Evolutionary conservation across 2,329 filamentous ascomycete genomes (phyloP).

Genomic region (Anisogramma anomala): DNA sequence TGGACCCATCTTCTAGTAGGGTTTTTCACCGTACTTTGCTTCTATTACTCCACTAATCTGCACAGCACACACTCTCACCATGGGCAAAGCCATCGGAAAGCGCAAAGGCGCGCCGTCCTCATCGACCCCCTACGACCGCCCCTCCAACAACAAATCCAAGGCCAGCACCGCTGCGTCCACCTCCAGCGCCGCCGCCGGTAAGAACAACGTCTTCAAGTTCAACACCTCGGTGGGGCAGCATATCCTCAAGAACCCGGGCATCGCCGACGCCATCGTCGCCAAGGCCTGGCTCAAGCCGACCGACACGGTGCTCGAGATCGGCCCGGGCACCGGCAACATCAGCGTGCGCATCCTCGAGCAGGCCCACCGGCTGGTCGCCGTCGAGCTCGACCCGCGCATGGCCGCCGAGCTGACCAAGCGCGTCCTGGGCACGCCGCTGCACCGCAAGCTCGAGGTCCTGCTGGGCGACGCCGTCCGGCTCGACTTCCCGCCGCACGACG

Average conservation of each 20-base stretch:
- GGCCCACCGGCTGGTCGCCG: conserved; percentile 67
- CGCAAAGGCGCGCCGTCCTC: conserved; percentile 22
- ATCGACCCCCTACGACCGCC: conserved; percentile 26
- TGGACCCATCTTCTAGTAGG: no score
- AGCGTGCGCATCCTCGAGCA: conserved; percentile 83
- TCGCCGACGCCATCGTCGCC: conserved; percentile 60
- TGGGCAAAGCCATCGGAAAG: conserved; percentile 31
- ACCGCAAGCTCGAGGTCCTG: conserved; percentile 75
- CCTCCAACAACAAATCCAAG: conserved; percentile 18
- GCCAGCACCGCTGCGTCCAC: no score
- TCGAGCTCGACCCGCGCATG: conserved; percentile 70
- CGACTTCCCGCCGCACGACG: conserved; percentile 57
- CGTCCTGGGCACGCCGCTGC: conserved; percentile 77
- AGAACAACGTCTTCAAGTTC: conserved; percentile 93
- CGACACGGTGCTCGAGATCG: conserved; percentile 69
- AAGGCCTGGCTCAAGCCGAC: conserved; percentile 87
- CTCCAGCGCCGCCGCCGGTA: conserved; percentile 22
- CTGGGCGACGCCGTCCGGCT: conserved; percentile 92
- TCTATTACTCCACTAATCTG: no score
- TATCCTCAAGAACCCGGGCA: conserved; percentile 84
- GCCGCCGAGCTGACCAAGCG: conserved; percentile 53
- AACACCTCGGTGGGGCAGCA: conserved; percentile 81
- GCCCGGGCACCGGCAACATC: conserved; percentile 73
- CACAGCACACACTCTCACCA: conserved; percentile 14
- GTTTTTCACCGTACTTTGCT: no score